These are phyloP conservation scores for Lactuca sativa DNA, from an alignment of 129 eudicot genomes.

Conservation along the genomic window DNA sequence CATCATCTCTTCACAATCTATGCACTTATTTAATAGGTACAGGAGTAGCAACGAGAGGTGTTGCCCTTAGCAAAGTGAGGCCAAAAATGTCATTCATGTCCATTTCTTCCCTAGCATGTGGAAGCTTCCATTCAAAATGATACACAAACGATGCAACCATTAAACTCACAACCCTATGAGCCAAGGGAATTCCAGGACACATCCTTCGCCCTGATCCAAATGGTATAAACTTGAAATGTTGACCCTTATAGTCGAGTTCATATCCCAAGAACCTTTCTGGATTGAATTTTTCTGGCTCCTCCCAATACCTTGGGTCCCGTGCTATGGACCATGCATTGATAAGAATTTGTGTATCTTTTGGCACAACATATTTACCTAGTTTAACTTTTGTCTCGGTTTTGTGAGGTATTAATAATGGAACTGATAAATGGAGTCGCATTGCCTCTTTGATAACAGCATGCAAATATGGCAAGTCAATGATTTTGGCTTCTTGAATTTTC, in stretches of 20 bases:
- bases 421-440: constrained; percentile 33
- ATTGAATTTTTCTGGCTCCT: constrained; percentile 10
- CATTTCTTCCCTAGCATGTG: constrained; percentile 21
- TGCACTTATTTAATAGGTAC: not conserved
- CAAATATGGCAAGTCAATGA: constrained; percentile 32
- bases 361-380: constrained; percentile 14
- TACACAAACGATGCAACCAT: constrained; percentile 26
- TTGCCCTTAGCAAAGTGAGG: constrained; percentile 22
- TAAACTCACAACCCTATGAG: constrained; percentile 24
- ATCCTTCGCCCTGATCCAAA: constrained; percentile 14
- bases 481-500: constrained; percentile 31
- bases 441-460: constrained; percentile 34
- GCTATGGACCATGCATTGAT: constrained; percentile 32
- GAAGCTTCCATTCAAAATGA: constrained; percentile 34
- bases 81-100: constrained; percentile 37
- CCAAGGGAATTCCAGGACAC: constrained; percentile 31
- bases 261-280: constrained; percentile 19
- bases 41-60: constrained; percentile 32
- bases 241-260: constrained; percentile 26
- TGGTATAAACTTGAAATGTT: not conserved
- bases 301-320: constrained; percentile 32
- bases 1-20: too few relatives aligned
- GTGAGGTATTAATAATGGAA: constrained; percentile 29
- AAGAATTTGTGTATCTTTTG: constrained; percentile 26
- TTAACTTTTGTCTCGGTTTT: constrained; percentile 17